Conservation (phyloP, 116 monocot species). For the Papilionanthe hybrid region DNA sequence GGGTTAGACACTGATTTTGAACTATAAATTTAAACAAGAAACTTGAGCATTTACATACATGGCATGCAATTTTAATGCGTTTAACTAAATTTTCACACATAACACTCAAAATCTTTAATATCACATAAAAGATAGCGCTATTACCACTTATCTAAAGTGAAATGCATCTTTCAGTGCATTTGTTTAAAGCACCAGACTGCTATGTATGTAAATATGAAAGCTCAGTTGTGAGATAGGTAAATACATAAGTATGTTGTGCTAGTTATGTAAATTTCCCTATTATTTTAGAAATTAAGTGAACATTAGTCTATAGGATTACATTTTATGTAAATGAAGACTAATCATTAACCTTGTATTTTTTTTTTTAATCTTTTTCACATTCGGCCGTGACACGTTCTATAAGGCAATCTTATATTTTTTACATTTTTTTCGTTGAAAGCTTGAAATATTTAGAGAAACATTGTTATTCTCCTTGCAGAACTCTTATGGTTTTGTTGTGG, state of each 20-base stretch:
- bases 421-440: not conserved
- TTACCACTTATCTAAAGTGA: too few species aligned
- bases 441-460: not conserved
- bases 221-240: too few species aligned
- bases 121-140: too few species aligned
- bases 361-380: not conserved
- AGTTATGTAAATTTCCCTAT: not conserved
- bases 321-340: not conserved
- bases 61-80: too few species aligned
- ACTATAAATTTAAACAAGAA: not conserved
- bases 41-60: too few species aligned
- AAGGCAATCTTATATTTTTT: not conserved
- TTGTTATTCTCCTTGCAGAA: not conserved
- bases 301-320: not conserved
- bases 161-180: too few species aligned
- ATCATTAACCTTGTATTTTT: not conserved
- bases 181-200: too few species aligned
- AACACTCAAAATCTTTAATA: too few species aligned
- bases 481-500: not conserved
- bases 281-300: not conserved
- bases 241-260: too few species aligned
- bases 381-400: not conserved
- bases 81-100: too few species aligned
- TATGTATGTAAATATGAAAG: too few species aligned
- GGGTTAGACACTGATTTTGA: conserved; percentile 48